A percentile compares a stretch with the other conserved stretches of the same genome.
These are phyloP conservation scores for Linderina pennispora DNA, from an alignment of 192 early-diverging fungal species.

Conservation along the genomic window DNA sequence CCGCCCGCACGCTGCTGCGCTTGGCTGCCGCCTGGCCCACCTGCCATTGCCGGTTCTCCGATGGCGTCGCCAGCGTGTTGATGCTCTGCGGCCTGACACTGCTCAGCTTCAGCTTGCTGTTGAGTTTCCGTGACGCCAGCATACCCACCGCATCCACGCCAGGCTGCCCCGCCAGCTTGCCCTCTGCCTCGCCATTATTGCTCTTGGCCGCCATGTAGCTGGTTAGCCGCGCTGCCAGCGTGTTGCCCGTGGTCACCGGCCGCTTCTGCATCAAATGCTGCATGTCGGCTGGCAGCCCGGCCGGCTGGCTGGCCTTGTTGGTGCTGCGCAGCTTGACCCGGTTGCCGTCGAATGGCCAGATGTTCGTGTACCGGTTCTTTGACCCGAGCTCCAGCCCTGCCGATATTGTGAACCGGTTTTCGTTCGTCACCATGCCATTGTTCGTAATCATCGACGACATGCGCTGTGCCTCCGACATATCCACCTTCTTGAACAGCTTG, in stretches of 20 bases:
- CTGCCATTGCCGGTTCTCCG: neutral
- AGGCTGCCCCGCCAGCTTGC: neutral
- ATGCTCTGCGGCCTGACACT: neutral
- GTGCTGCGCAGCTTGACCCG: slow-evolving; percentile 44
- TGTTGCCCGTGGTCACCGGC: slow-evolving; percentile 1
- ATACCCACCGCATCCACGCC: neutral
- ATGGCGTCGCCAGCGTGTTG: neutral
- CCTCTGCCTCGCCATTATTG: no score
- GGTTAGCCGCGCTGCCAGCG: neutral
- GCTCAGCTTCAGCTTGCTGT: neutral
- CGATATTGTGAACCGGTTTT: slow-evolving; percentile 62
- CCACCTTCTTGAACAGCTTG: slow-evolving; percentile 49
- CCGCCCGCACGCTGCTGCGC: slow-evolving; percentile 12
- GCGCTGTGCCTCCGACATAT: slow-evolving; percentile 60
- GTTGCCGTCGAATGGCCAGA: slow-evolving; percentile 73
- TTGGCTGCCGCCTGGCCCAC: slow-evolving; percentile 1
- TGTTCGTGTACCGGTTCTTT: slow-evolving; percentile 82
- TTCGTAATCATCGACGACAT: slow-evolving; percentile 61
- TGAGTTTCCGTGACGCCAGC: neutral
- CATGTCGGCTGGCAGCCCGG: no score
- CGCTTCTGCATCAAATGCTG: slow-evolving; percentile 55
- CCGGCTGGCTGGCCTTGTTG: neutral
- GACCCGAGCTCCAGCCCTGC: slow-evolving; percentile 56
- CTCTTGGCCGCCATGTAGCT: neutral
- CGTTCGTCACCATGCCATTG: slow-evolving; percentile 43